Conservation (phyloP, 2,329 filamentous ascomycete species). For the Beauveria bassiana region DNA sequence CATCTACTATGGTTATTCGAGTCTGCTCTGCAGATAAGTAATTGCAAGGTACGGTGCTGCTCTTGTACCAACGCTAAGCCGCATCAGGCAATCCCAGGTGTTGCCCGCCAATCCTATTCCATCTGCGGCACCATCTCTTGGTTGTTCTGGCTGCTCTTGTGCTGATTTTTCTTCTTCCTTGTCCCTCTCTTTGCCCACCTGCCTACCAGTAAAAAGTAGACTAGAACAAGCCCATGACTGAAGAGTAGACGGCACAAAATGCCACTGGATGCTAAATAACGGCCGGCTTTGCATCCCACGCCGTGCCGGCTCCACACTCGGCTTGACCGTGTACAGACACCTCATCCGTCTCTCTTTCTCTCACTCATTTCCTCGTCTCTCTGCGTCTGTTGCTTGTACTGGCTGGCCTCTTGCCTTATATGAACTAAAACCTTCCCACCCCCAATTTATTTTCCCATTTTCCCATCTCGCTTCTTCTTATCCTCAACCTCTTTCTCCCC, state of each 20-base stretch:
- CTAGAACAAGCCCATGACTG: no score
- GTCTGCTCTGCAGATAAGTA: no score
- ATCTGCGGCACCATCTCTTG: background rate
- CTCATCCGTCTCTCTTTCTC: background rate
- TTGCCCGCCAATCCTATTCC: background rate
- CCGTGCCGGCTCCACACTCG: constrained; percentile 6
- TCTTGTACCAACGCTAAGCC: background rate
- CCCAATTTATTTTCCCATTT: background rate
- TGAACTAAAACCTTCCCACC: background rate
- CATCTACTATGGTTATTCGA: no score
- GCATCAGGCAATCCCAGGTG: background rate
- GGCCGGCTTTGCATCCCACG: constrained; percentile 7
- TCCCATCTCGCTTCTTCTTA: background rate
- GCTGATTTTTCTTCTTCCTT: no score
- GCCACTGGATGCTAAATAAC: background rate
- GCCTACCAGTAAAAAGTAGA: background rate
- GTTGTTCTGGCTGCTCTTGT: background rate
- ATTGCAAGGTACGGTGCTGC: no score
- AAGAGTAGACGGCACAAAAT: background rate
- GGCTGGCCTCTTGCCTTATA: background rate
- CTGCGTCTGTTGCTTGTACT: background rate
- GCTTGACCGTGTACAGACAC: constrained; percentile 5
- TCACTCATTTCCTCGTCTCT: background rate
- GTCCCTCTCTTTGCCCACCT: background rate
- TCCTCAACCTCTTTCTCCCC: background rate